phyloP scores from a whole-genome alignment of 1,139 yeast genomes.

The Taiozyma sp. region DNA sequence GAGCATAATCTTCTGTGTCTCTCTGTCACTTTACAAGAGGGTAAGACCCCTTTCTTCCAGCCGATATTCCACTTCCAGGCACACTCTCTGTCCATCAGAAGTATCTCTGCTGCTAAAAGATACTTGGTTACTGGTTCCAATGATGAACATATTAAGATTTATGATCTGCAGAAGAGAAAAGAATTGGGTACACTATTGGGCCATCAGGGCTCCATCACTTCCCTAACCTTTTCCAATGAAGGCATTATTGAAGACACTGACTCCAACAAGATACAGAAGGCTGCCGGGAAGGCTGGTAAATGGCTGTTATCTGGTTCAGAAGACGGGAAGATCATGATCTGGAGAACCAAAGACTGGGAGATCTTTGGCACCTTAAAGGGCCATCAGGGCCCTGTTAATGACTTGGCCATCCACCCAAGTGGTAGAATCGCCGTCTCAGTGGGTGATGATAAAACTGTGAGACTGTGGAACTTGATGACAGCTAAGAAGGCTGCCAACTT shows the following conservation, averaged over 20 bases:
- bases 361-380: slow-evolving; percentile 84
- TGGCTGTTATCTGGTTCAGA: slow-evolving; percentile 92
- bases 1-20: slow-evolving; percentile 90
- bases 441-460: slow-evolving; percentile 75
- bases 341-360: slow-evolving; percentile 99
- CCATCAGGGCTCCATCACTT: slow-evolving; percentile 86
- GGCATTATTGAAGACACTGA: slow-evolving; percentile 16
- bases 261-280: slow-evolving; percentile 4
- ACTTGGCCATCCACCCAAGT: slow-evolving; percentile 86
- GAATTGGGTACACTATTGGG: slow-evolving; percentile 88
- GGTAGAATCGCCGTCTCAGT: slow-evolving; percentile 90
- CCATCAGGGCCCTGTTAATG: slow-evolving; percentile 73
- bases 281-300: slow-evolving; percentile 42
- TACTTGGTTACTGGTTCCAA: slow-evolving; percentile 92
- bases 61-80: slow-evolving; percentile 97
- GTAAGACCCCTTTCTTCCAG: slow-evolving; percentile 61
- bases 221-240: slow-evolving; percentile 64
- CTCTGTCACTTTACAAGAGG: slow-evolving; percentile 51
- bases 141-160: slow-evolving; percentile 92
- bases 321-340: slow-evolving; percentile 83
- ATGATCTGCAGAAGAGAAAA: slow-evolving; percentile 89
- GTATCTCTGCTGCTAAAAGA: slow-evolving; percentile 78
- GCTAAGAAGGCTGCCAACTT: slow-evolving; percentile 90
- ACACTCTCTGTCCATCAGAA: slow-evolving; percentile 81
- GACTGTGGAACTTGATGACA: slow-evolving; percentile 96